These are phyloP conservation scores for Alternaria dauci DNA, from an alignment of 2,329 filamentous ascomycete genomes.

Conservation along the genomic window DNA sequence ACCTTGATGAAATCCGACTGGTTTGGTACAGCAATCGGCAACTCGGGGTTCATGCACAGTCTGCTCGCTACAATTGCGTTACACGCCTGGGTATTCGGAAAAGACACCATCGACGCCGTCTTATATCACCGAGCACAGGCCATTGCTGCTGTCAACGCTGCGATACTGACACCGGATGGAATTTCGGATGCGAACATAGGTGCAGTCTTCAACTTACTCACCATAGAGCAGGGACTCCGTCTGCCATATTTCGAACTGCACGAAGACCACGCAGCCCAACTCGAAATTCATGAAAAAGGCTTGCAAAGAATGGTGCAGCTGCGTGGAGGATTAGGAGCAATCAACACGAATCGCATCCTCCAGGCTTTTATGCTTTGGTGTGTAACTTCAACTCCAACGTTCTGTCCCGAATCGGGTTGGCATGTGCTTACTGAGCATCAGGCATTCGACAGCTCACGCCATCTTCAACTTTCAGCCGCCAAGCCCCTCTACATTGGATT, in stretches of 20 bases:
- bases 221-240: conserved; percentile 45
- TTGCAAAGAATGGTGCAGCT: conserved; percentile 47
- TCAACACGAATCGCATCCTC: conserved; percentile 49
- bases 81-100: conserved; percentile 45
- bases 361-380: conserved; percentile 54
- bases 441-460: conserved; percentile 51
- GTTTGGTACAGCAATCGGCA: conserved; percentile 47
- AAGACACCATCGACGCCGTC: conserved; percentile 42
- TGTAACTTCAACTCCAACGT: conserved; percentile 25
- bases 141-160: conserved; percentile 45
- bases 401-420: conserved; percentile 34
- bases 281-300: conserved; percentile 45
- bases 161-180: conserved; percentile 40
- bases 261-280: conserved; percentile 44
- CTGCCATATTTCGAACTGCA: conserved; percentile 33
- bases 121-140: conserved; percentile 46
- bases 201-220: conserved; percentile 50
- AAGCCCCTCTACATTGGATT: conserved; percentile 42
- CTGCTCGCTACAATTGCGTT: conserved; percentile 48
- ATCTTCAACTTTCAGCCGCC: conserved; percentile 47
- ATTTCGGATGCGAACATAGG: conserved; percentile 51
- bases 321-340: conserved; percentile 44
- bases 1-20: conserved; percentile 48
- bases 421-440: conserved; percentile 51
- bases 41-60: conserved; percentile 51